Conservation (phyloP, 192 early-diverging fungal genomes). For the Chytriomyces sp. region DNA sequence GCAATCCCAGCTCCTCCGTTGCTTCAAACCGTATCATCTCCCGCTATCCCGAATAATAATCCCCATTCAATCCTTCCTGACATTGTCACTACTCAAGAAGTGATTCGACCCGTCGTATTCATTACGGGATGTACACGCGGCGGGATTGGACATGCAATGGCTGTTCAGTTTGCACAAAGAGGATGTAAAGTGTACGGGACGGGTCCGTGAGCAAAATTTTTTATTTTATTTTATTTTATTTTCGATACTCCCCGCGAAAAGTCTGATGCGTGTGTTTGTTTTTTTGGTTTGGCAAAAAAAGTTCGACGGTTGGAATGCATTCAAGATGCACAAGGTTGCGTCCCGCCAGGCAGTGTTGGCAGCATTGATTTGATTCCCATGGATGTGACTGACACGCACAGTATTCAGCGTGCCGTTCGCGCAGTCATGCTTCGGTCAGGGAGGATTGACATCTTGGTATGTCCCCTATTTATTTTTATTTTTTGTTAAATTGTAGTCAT, state of each 20-base stretch:
- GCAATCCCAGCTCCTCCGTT: no score
- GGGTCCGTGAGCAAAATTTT: not conserved
- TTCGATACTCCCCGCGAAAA: not conserved
- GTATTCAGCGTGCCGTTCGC: slow-evolving; percentile 8
- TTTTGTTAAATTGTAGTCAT: not conserved
- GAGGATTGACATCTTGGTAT: slow-evolving; percentile 32
- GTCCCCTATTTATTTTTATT: not conserved
- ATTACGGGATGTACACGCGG: slow-evolving; percentile 36
- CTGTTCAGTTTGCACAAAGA: slow-evolving; percentile 13
- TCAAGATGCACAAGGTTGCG: not conserved
- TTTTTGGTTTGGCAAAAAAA: not conserved
- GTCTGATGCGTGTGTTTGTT: not conserved
- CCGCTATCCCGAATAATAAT: no score
- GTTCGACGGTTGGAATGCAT: slow-evolving; percentile 14
- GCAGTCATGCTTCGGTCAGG: slow-evolving; percentile 29
- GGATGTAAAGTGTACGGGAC: slow-evolving; percentile 39
- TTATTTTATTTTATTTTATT: not conserved
- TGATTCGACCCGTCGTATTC: slow-evolving; percentile 20
- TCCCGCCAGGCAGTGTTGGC: not conserved
- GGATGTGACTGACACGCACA: slow-evolving; percentile 29
- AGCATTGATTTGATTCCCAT: slow-evolving; percentile 27
- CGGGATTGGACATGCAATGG: slow-evolving; percentile 32
- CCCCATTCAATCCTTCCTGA: no score
- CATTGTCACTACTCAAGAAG: no score
- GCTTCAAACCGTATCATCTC: no score